Base-by-base conservation (phyloP, 495 filamentous ascomycete genomes). In the Elaphomyces granulatus region DNA sequence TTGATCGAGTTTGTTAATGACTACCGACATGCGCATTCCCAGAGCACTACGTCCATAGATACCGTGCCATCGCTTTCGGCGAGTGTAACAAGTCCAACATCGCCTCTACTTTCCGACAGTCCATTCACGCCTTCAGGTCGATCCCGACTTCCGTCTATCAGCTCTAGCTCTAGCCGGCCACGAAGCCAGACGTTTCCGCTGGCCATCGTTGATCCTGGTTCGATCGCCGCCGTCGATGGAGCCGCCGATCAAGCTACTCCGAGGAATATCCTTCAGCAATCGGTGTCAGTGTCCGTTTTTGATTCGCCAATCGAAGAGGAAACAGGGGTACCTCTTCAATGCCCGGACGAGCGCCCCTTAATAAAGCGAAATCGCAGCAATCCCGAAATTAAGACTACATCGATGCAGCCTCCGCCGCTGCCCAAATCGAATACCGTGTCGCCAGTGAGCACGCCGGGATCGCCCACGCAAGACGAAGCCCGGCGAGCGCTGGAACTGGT, bases 171-270 rank as follows among this genome's bases (percentile, higher is more conserved):
- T 40, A 78, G 77, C 48, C 74, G 87, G 23, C 87, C 83, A 18
- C 75, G 90, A 54, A 92, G 87, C 58, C 87, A 94, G 58, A 96
- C 90, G 0, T 90, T 94, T 39, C 87, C 90, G 18, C 71, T 77
- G 19, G 59, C 81, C 38, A 56, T 64, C 28, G 61, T 77, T 21
- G 81, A 90, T 47, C 70, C 83, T 3, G 76, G 74, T 35, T 79
- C 82, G 50, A 72, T 85, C 49, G 74, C 14, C 2, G 23, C 80
- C 32, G 70, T 75, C 39, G 59, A 76, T 15, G 66, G 77, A 36
- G 58, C 66, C 2, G 66, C 71, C 9, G 81, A 86, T 30, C 68
- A 77, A 6, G 7, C 49, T 79, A 23, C 77, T 72, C 73, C 77
- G 6, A 86, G 84, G 58, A 72, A 71, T 40, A 47, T 47, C 19